Evolutionary conservation across 2,329 filamentous ascomycete genomes (phyloP).

Genomic region (Curvularia sp.): DNA sequence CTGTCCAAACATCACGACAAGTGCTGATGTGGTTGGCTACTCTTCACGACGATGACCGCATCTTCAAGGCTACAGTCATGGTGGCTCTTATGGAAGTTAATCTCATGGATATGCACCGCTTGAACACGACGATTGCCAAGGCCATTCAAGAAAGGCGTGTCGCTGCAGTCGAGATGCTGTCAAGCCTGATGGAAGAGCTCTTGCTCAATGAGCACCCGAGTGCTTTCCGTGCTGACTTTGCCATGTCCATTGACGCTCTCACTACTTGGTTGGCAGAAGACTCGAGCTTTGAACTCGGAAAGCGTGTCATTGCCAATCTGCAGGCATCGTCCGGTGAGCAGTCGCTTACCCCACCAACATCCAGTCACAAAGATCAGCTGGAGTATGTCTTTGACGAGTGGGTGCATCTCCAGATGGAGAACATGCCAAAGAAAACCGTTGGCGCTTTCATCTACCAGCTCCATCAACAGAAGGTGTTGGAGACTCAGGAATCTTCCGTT

Average conservation of each 20-base stretch:
- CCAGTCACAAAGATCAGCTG: slow-evolving; percentile 78
- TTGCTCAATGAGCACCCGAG: slow-evolving; percentile 79
- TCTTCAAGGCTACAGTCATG: slow-evolving; percentile 69
- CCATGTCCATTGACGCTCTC: slow-evolving; percentile 79
- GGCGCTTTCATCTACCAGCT: slow-evolving; percentile 84
- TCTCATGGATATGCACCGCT: slow-evolving; percentile 66
- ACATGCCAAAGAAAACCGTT: slow-evolving; percentile 74
- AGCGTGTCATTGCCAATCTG: slow-evolving; percentile 73
- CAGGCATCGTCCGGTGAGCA: slow-evolving; percentile 64
- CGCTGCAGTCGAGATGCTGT: slow-evolving; percentile 79
- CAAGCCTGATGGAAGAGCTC: slow-evolving; percentile 77
- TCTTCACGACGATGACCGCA: slow-evolving; percentile 63
- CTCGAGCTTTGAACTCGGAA: slow-evolving; percentile 68
- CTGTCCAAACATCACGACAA: slow-evolving; percentile 63
- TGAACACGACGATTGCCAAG: slow-evolving; percentile 72
- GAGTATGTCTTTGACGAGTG: slow-evolving; percentile 97
- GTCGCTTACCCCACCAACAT: slow-evolving; percentile 62
- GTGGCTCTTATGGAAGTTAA: slow-evolving; percentile 66
- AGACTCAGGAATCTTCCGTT: slow-evolving; percentile 76
- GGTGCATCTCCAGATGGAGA: slow-evolving; percentile 81
- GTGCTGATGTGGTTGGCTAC: slow-evolving; percentile 60
- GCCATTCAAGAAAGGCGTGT: slow-evolving; percentile 74
- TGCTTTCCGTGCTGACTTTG: slow-evolving; percentile 84
- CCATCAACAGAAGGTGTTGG: slow-evolving; percentile 75
- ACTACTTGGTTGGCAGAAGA: slow-evolving; percentile 83